A percentile compares a stretch with the other conserved stretches of the same genome.
These are phyloP conservation scores for Aspergillus asperescens DNA, from an alignment of 495 filamentous ascomycete species.

Conservation along the genomic window DNA sequence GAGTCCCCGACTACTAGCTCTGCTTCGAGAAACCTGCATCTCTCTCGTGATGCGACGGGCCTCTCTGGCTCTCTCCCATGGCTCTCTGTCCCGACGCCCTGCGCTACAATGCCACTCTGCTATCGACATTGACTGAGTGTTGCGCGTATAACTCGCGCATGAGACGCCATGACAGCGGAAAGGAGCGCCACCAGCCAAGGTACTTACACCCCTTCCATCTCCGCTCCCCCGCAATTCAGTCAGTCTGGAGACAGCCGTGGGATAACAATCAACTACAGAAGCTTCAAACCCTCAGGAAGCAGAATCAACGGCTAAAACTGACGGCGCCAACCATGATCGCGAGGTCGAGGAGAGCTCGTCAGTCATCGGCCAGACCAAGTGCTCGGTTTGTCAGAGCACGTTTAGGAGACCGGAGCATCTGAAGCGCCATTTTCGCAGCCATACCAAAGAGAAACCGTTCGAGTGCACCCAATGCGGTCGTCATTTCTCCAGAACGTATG, in stretches of 20 bases:
- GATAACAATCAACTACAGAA: constrained; percentile 4
- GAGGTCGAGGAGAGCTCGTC: constrained; percentile 15
- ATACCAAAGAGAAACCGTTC: constrained; percentile 66
- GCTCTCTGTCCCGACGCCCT: not conserved
- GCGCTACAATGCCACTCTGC: constrained; percentile 19
- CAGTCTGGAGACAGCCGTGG: not conserved
- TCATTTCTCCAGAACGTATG: constrained; percentile 58
- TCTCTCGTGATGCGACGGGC: constrained; percentile 15
- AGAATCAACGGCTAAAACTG: constrained; percentile 10
- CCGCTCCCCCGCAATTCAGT: constrained; percentile 7
- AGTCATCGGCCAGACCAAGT: constrained; percentile 32
- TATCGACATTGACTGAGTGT: constrained; percentile 7
- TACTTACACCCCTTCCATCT: constrained; percentile 9
- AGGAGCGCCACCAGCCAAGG: constrained; percentile 25
- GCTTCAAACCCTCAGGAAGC: constrained; percentile 17
- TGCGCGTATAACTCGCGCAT: constrained; percentile 18
- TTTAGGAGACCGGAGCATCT: constrained; percentile 68
- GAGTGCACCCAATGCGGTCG: constrained; percentile 62
- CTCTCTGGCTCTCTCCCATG: not conserved
- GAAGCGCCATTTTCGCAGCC: constrained; percentile 65
- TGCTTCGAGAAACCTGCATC: not conserved
- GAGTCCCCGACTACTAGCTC: not conserved
- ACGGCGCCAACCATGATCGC: constrained; percentile 20
- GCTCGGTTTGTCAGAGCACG: constrained; percentile 47
- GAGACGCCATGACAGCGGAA: constrained; percentile 33